These are phyloP conservation scores for Hansenula sp. DNA, from an alignment of 1,139 yeast species.

Conservation along the genomic window DNA sequence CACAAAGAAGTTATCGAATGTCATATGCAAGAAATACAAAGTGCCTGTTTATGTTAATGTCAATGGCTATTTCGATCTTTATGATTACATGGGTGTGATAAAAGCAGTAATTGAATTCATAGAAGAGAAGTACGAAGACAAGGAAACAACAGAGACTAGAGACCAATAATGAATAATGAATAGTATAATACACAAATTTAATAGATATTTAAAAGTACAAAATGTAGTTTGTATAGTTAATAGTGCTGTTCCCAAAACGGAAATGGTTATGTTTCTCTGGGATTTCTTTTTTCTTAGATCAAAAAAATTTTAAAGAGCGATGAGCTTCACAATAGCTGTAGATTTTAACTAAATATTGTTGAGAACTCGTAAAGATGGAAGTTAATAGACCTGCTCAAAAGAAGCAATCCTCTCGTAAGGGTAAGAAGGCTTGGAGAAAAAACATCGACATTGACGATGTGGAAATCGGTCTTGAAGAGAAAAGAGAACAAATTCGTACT, in stretches of 20 bases:
- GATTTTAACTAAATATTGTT: too few species aligned
- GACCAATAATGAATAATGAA: not conserved
- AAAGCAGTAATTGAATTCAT: slow-evolving; percentile 10
- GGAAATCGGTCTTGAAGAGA: slow-evolving; percentile 63
- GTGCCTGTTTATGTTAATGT: slow-evolving; percentile 33
- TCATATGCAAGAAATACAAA: slow-evolving; percentile 29
- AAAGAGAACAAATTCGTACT: slow-evolving; percentile 61
- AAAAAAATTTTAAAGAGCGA: slow-evolving; percentile 5
- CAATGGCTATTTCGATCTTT: slow-evolving; percentile 24
- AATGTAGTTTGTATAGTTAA: not conserved
- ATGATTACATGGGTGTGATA: slow-evolving; percentile 13
- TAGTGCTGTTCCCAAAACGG: not conserved
- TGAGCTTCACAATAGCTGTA: slow-evolving; percentile 6
- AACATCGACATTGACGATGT: slow-evolving; percentile 83
- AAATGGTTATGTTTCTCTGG: not conserved
- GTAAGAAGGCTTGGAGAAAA: slow-evolving; percentile 94
- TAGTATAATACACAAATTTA: too few species aligned
- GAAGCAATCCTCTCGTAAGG: slow-evolving; percentile 78
- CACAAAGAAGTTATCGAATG: slow-evolving; percentile 29
- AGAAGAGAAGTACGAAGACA: not conserved
- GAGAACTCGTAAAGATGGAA: too few species aligned
- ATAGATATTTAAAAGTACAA: not conserved
- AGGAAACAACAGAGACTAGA: not conserved
- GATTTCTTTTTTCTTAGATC: not conserved
- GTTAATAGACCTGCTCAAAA: slow-evolving; percentile 40